Conservation (phyloP, 306 rosid genomes). For the Lathyrus aphaca region DNA sequence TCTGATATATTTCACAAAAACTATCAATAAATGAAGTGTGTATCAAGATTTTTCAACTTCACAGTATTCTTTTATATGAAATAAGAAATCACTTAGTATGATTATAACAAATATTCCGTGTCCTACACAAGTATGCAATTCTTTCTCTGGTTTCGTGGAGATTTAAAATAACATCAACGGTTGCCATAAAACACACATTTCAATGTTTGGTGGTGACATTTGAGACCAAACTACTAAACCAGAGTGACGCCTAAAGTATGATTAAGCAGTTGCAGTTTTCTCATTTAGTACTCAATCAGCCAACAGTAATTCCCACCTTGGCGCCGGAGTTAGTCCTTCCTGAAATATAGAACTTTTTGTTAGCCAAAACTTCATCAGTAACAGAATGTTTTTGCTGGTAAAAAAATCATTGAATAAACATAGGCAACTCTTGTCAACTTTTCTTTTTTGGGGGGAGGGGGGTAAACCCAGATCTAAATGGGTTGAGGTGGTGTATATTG, state of each 20-base stretch:
- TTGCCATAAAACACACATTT: background rate
- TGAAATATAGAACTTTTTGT: slow-evolving; percentile 36
- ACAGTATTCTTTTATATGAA: slow-evolving; percentile 15
- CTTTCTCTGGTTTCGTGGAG: background rate
- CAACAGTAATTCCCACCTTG: slow-evolving; percentile 20
- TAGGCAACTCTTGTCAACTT: no score
- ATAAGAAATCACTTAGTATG: background rate
- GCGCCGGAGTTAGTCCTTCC: slow-evolving; percentile 40
- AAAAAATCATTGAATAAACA: no score
- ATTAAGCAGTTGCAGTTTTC: slow-evolving; percentile 21
- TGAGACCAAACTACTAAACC: background rate
- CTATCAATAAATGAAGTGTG: background rate
- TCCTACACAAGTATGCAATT: slow-evolving; percentile 22
- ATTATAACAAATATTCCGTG: slow-evolving; percentile 13
- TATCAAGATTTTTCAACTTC: slow-evolving; percentile 8
- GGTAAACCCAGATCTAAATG: no score
- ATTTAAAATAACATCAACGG: slow-evolving; percentile 10
- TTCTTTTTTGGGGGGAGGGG: no score
- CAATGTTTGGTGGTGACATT: background rate
- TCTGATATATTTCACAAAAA: slow-evolving; percentile 11
- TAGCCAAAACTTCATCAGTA: background rate
- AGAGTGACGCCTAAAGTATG: slow-evolving; percentile 1
- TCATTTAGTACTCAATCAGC: slow-evolving; percentile 30
- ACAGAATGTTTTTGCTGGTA: no score
- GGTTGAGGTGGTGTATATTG: no score